phyloP scores from a whole-genome alignment of 257 asterid species.

The Gentiana straminea region DNA sequence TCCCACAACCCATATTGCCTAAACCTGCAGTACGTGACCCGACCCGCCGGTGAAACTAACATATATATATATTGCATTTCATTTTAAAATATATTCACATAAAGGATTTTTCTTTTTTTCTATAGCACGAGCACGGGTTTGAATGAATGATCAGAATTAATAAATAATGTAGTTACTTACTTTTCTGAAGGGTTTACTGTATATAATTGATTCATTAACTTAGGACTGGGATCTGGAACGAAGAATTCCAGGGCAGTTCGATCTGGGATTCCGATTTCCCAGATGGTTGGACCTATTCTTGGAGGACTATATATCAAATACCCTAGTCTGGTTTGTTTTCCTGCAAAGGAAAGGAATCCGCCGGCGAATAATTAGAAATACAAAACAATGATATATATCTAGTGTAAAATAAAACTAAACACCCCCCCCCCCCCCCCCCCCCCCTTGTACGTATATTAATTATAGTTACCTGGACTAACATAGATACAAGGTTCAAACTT shows the following conservation, averaged over 20 bases:
- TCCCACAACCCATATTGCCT: constrained; percentile 96
- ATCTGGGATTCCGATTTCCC: constrained; percentile 93
- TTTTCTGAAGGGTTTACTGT: constrained; percentile 21
- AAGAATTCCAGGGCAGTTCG: constrained; percentile 70
- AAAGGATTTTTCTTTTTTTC: too few relatives aligned
- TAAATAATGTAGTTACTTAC: constrained; percentile 18
- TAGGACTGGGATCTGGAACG: constrained; percentile 67
- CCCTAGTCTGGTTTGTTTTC: constrained; percentile 33
- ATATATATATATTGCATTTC: too few relatives aligned
- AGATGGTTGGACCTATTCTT: constrained; percentile 66
- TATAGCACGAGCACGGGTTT: too few relatives aligned
- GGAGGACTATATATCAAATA: constrained; percentile 49
- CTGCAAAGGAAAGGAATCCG: constrained; percentile 12
- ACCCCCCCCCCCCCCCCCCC: too few relatives aligned
- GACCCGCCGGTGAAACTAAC: too few relatives aligned
- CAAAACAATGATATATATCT: too few relatives aligned
- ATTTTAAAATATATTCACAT: too few relatives aligned
- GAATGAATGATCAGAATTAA: too few relatives aligned
- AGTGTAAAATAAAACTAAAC: too few relatives aligned
- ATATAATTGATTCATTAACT: constrained; percentile 51
- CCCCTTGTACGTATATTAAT: too few relatives aligned
- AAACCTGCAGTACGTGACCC: constrained; percentile 25
- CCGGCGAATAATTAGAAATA: too few relatives aligned
- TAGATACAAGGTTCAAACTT: constrained; percentile 22
- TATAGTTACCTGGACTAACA: constrained; percentile 37